A percentile compares a stretch with the other conserved stretches of the same genome.
phyloP scores from a whole-genome alignment of 23 red algal species.

The Chondrus crispus region DNA sequence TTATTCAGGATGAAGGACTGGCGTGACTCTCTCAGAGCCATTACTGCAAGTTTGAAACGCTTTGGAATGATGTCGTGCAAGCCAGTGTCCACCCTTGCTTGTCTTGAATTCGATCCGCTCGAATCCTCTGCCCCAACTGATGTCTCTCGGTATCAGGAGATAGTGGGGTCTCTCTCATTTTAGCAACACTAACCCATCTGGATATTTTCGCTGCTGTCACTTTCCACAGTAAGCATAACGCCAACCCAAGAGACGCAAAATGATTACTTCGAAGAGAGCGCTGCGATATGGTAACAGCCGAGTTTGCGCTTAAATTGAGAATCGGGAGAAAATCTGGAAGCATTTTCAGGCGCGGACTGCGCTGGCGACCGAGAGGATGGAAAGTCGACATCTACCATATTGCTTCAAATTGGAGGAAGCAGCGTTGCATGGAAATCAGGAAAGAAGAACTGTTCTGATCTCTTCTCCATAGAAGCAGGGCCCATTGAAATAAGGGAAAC shows the following conservation, averaged over 20 bases:
- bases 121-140: too few relatives aligned
- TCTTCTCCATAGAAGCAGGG: not conserved
- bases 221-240: not conserved
- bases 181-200: not conserved
- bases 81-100: not conserved
- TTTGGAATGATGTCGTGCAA: not conserved
- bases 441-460: not conserved
- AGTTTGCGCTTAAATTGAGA: not conserved
- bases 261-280: not conserved
- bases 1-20: not conserved
- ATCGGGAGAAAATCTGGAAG: too few relatives aligned
- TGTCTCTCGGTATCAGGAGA: too few relatives aligned
- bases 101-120: too few relatives aligned
- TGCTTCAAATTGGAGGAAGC: not conserved
- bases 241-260: not conserved
- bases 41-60: not conserved
- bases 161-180: too few relatives aligned
- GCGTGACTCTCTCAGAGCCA: not conserved
- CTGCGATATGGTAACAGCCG: not conserved
- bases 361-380: too few relatives aligned
- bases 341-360: too few relatives aligned
- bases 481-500: not conserved
- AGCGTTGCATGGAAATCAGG: not conserved
- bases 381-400: not conserved
- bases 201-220: too few relatives aligned